Evolutionary conservation across 2,329 filamentous ascomycete species (phyloP).

Genomic region (Trichoderma sp.): DNA sequence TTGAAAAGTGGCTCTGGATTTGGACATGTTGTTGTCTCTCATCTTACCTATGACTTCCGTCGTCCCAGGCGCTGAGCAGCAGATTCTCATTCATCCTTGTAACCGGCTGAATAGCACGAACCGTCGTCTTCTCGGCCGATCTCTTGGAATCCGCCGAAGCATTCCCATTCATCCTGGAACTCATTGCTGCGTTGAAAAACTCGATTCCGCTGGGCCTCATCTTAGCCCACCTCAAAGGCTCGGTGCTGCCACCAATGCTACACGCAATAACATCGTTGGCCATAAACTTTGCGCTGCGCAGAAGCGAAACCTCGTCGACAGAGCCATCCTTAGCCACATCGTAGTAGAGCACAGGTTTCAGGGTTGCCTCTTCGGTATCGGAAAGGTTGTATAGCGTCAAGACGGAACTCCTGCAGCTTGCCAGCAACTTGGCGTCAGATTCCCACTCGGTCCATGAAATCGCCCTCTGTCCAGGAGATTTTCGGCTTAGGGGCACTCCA

Average conservation of each 20-base stretch:
- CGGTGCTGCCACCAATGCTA: constrained; percentile 41
- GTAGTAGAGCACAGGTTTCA: constrained; percentile 27
- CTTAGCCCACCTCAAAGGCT: constrained; percentile 47
- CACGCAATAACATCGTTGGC: constrained; percentile 45
- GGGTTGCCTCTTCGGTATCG: constrained; percentile 7
- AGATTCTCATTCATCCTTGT: constrained; percentile 39
- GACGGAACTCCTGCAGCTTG: constrained; percentile 32
- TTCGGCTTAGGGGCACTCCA: constrained; percentile 9
- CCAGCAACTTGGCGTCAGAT: constrained; percentile 30
- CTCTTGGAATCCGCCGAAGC: not conserved
- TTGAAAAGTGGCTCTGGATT: not conserved
- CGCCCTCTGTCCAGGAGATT: constrained; percentile 24
- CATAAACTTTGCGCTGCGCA: constrained; percentile 46
- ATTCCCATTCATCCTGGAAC: constrained; percentile 16
- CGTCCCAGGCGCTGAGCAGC: constrained; percentile 53
- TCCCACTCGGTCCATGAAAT: constrained; percentile 38
- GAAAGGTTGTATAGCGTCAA: constrained; percentile 33
- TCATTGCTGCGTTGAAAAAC: constrained; percentile 36
- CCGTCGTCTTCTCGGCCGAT: constrained; percentile 38
- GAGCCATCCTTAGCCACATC: constrained; percentile 28
- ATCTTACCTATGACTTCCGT: constrained; percentile 46
- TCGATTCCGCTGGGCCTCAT: constrained; percentile 47
- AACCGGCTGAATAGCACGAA: constrained; percentile 49
- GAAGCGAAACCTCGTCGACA: constrained; percentile 27
- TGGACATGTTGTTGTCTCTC: not conserved